Evolutionary conservation across 768 basidiomycete genomes (phyloP), one percentile per base, ranked within the genome.

Genomic region (Galerina marginata): DNA sequence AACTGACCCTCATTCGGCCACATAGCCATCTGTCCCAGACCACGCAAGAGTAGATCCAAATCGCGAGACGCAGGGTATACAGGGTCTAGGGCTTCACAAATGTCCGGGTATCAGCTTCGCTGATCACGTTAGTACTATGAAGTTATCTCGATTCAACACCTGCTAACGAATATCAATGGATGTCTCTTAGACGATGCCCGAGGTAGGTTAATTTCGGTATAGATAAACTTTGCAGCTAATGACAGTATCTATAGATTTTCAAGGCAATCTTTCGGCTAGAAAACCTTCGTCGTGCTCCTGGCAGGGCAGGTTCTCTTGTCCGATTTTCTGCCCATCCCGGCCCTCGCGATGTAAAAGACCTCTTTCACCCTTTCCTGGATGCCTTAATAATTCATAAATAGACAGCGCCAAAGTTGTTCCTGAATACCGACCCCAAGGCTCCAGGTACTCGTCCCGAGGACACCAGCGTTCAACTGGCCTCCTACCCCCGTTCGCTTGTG

Each of bases 31-130:
- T 43, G 42, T 16, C 16, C 42, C 42, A 5, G 42, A 12, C 42
- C 5, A 43, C 42, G 14, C 16, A 6, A 43, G 10, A 43, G 42
- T 43, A 43, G 42, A 43, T 12, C 42, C 42, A 14, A 12, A 14
- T 12, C 42, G 29, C 25, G 54, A 50, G 52, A 14, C 38, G 4
- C 16, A 15, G 12, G 67, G 60, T 3, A 50, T 72, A 14, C 63
- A 67, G 25, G 71, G 71, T 2, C 54, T 69, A 45, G 69, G 69
- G 14, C 40, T 72, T 11, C 69, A 72, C 54, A 68, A 65, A 59
- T 72, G 71, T 47, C 68, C 69, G 6, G 68, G 58, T 39, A 57
- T 64, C 14, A 40, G 58, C 33, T 67, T 72, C 46, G 63, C 67
- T 39, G 69, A 71, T 25, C 49, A 69, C 57, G 69, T 68, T 7